A percentile compares a stretch with the other conserved stretches of the same genome.
phyloP scores from a whole-genome alignment of 2,329 filamentous ascomycete species.

The Zymoseptoria brevis region DNA sequence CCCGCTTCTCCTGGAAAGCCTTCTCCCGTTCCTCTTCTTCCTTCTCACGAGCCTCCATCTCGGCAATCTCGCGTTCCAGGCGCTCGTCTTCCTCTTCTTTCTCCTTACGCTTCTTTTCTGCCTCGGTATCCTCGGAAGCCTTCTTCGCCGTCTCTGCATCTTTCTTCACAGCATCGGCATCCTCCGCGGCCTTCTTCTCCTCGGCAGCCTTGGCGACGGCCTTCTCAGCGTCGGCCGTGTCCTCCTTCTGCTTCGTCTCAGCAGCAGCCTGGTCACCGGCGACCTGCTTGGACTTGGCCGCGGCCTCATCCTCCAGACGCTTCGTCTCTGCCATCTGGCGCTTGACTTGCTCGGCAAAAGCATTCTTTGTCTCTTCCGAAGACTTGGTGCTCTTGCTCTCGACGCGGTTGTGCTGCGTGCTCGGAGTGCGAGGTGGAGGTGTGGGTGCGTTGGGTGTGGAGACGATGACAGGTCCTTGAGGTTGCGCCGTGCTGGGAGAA shows the following conservation, averaged over 20 bases:
- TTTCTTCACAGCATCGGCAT: constrained; percentile 29
- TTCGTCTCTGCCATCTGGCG: constrained; percentile 37
- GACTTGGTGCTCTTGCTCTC: constrained; percentile 69
- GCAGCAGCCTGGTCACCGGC: constrained; percentile 40
- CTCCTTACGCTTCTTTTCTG: constrained; percentile 25
- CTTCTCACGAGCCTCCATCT: constrained; percentile 41
- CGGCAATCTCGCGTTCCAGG: constrained; percentile 54
- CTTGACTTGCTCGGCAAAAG: constrained; percentile 63
- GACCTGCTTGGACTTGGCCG: constrained; percentile 50
- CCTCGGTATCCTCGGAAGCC: constrained; percentile 24
- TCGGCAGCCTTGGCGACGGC: constrained; percentile 43
- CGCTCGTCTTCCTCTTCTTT: constrained; percentile 35
- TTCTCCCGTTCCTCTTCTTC: constrained; percentile 46
- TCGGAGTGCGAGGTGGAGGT: constrained; percentile 63
- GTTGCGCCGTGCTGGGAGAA: constrained; percentile 47
- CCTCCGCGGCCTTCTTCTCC: constrained; percentile 24
- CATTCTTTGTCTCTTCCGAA: constrained; percentile 58
- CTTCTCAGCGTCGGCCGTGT: constrained; percentile 16
- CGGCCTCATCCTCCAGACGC: constrained; percentile 35
- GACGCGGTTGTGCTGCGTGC: constrained; percentile 58
- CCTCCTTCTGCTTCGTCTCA: constrained; percentile 46
- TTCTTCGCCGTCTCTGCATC: constrained; percentile 29
- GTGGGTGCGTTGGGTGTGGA: constrained; percentile 67
- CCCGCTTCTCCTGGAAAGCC: constrained; percentile 65
- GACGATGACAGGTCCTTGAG: constrained; percentile 56